Conservation (phyloP, 2,329 filamentous ascomycete genomes). For the Neodidymelliopsis sp. region DNA sequence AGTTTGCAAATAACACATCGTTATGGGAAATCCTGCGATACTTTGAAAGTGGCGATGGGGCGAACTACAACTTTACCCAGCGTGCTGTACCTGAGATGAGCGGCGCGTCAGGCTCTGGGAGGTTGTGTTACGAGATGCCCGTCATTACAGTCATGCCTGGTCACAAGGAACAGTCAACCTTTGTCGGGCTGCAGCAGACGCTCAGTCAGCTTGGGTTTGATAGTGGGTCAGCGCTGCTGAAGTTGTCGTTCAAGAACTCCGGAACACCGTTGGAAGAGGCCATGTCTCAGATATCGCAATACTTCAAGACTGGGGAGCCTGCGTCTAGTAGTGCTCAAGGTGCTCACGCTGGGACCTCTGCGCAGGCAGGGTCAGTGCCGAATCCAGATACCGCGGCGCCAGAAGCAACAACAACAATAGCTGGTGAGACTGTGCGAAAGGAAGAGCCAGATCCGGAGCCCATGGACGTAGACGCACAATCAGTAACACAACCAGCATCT, state of each 20-base stretch:
- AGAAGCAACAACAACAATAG: constrained; percentile 34
- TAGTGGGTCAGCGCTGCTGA: constrained; percentile 79
- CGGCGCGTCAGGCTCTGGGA: constrained; percentile 66
- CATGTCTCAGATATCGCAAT: constrained; percentile 79
- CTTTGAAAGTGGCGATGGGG: constrained; percentile 71
- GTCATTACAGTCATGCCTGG: constrained; percentile 80
- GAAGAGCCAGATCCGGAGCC: constrained; percentile 36
- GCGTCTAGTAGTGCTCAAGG: constrained; percentile 34
- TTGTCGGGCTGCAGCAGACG: constrained; percentile 87
- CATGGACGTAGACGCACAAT: constrained; percentile 42
- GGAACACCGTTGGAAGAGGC: constrained; percentile 83
- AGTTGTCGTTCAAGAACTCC: constrained; percentile 78
- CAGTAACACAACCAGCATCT: constrained; percentile 18
- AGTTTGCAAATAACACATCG: constrained; percentile 86
- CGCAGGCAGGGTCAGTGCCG: constrained; percentile 38
- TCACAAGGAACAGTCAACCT: constrained; percentile 73
- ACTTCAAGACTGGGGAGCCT: constrained; percentile 65
- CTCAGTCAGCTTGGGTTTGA: constrained; percentile 87
- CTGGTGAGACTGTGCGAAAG: constrained; percentile 33
- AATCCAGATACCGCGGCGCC: constrained; percentile 29
- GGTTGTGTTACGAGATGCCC: constrained; percentile 87
- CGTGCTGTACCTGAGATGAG: constrained; percentile 74
- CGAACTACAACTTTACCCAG: constrained; percentile 78
- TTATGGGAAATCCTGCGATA: constrained; percentile 90
- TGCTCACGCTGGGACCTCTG: constrained; percentile 36